Percentiles rank a stretch among this genome's conserved stretches.
Conservation (phyloP, 495 filamentous ascomycete genomes). For the Neurospora pannonica region DNA sequence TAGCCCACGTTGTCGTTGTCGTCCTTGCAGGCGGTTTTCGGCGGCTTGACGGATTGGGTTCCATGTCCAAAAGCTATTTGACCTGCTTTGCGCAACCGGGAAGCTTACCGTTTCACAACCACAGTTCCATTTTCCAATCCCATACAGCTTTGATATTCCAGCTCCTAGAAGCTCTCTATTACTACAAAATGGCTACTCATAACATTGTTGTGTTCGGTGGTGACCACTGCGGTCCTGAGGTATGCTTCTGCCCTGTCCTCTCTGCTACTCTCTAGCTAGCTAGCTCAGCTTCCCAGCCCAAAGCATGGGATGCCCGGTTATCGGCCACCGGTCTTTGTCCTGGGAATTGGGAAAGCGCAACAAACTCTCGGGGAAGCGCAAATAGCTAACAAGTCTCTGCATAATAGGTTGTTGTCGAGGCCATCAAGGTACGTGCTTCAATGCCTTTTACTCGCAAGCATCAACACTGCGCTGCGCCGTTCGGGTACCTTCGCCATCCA, state of each 20-base stretch:
- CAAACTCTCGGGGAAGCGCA: background rate
- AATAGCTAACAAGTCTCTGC: background rate
- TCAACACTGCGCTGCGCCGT: background rate
- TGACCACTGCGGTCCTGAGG: slow-evolving; percentile 95
- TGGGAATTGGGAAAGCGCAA: background rate
- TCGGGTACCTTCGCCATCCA: background rate
- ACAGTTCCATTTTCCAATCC: background rate
- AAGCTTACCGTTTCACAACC: background rate
- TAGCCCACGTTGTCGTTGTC: background rate
- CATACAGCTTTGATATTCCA: background rate
- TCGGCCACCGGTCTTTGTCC: background rate
- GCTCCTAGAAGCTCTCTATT: background rate
- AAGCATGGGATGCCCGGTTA: background rate
- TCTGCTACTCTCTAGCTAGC: background rate
- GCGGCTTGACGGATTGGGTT: background rate
- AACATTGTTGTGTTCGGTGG: slow-evolving; percentile 68
- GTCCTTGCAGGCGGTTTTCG: background rate
- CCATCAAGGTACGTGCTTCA: slow-evolving; percentile 59
- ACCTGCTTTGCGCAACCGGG: background rate
- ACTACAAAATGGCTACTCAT: slow-evolving; percentile 35
- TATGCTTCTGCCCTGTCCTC: slow-evolving; percentile 27
- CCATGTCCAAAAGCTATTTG: background rate
- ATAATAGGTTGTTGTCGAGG: slow-evolving; percentile 51
- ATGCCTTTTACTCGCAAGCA: background rate
- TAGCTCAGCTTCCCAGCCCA: background rate